A percentile compares a stretch with the other conserved stretches of the same genome.
Evolutionary conservation across 192 early-diverging fungal genomes (phyloP).

Genomic region (Backusella tuberculispora): DNA sequence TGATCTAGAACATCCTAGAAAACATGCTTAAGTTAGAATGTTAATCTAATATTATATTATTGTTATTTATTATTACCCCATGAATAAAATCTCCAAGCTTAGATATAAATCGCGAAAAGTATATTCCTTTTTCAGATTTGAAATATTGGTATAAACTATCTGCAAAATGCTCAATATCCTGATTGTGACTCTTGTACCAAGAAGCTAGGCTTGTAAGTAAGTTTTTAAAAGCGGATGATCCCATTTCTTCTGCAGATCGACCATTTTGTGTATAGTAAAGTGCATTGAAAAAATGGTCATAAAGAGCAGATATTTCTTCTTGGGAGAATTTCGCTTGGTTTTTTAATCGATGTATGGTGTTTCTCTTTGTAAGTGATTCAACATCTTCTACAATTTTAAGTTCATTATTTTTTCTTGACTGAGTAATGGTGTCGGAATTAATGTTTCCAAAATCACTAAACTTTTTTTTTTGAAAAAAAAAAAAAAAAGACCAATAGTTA

Average conservation of each 20-base stretch:
- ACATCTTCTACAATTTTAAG: constrained; percentile 78
- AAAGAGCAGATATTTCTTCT: constrained; percentile 74
- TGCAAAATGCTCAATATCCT: constrained; percentile 17
- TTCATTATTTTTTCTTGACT: constrained; percentile 73
- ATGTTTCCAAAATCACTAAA: constrained; percentile 82
- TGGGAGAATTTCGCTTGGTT: constrained; percentile 67
- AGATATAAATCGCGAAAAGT: constrained; percentile 75
- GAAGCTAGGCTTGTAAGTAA: constrained; percentile 61
- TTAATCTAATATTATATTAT: constrained; percentile 74
- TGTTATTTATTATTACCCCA: constrained; percentile 68
- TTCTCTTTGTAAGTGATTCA: constrained; percentile 79
- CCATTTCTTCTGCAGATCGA: constrained; percentile 45
- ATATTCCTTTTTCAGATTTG: constrained; percentile 38
- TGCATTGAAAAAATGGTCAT: constrained; percentile 76
- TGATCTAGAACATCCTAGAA: not conserved
- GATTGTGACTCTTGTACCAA: constrained; percentile 40
- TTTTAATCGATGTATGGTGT: constrained; percentile 68
- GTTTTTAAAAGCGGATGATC: constrained; percentile 61
- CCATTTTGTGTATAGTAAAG: constrained; percentile 59
- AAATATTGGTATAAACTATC: constrained; percentile 26
- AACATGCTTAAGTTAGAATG: constrained; percentile 71
- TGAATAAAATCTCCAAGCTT: constrained; percentile 64
- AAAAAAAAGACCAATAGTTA: not conserved
- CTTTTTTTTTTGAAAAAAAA: constrained; percentile 27
- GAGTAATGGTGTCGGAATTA: constrained; percentile 62